Base-by-base conservation (phyloP, 345 rosid genomes). In the Murraya koenigii region DNA sequence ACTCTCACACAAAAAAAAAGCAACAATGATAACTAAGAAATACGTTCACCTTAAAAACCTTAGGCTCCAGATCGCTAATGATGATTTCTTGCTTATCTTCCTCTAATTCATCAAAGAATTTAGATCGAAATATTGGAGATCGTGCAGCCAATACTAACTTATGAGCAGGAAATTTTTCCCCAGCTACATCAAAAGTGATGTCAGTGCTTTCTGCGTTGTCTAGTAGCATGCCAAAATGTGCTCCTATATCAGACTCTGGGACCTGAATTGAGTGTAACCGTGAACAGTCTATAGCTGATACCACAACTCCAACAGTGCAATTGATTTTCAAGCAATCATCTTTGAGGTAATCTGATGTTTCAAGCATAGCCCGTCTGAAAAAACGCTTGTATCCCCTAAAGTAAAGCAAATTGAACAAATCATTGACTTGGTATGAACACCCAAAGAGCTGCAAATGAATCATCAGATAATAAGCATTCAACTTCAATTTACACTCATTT, bases 341-440 rank as follows among this genome's bases (percentile, higher is more conserved):
- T 86, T 86, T 89, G 23, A 91, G 83, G 77, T 75, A 91, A 75
- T 89, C 95, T 3, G 95, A 91, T 14, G 91, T 82, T 75, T 91
- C 95, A 36, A 91, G 91, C 83, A 85, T 44, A 62, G 90, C 54
- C 44, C 95, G 87, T 76, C 95, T 82, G 79, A 78, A 91, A 79
- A 88, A 91, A n/a, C 93, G 90, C 84, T 91, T 91, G 86, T 91
- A 91, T 69, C 95, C 95, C 95, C 94, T 90, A 59, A 13, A 79
- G 30, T 52, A 75, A 69, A 69, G 59, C 20, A 78, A 26, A 79
- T 26, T 30, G 63, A 77, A n/a, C 62, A 55, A 13, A 54, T 41
- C 23, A 69, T 14, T 23, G 72, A 28, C 61, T 30, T 59, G n/a
- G 47, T 25, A 60, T 52, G 35, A 58, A 58, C 20, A 52, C 22